Evolutionary conservation across 257 asterid species (phyloP).

Genomic region (Solanum habrochaites): DNA sequence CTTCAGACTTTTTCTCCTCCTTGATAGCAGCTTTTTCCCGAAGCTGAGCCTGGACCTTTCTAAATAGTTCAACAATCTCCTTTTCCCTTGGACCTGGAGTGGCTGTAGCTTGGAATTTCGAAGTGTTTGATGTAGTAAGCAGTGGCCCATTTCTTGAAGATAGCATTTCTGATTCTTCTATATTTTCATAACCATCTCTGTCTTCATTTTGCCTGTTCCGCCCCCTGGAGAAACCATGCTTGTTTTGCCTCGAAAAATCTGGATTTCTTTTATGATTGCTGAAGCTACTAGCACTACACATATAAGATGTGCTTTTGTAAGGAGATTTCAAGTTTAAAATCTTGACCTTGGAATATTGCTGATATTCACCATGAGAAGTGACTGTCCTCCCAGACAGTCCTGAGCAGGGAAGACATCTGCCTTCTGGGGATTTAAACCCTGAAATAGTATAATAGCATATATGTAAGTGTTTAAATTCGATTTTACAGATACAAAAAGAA

Average conservation of each 20-base stretch:
- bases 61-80: conserved; percentile 86
- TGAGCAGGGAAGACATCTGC: conserved; percentile 38
- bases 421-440: conserved; percentile 63
- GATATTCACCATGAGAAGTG: conserved; percentile 25
- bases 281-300: conserved; percentile 51
- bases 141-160: conserved; percentile 67
- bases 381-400: conserved; percentile 54
- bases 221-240: conserved; percentile 50
- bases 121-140: conserved; percentile 35
- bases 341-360: conserved; percentile 24
- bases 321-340: conserved; percentile 23
- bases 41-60: conserved; percentile 89
- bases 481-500: neutral
- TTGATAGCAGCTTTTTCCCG: conserved; percentile 67
- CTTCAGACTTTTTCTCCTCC: conserved; percentile 66
- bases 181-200: conserved; percentile 46
- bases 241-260: conserved; percentile 64
- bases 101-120: conserved; percentile 54
- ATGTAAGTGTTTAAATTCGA: neutral
- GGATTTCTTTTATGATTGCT: conserved; percentile 56
- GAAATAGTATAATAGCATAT: conserved; percentile 8
- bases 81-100: conserved; percentile 84
- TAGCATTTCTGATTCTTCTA: conserved; percentile 54
- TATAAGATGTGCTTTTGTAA: conserved; percentile 24
- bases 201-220: conserved; percentile 56